Base-by-base conservation (phyloP, 371 early-diverging fungal species). In the Mortierella sp. region DNA sequence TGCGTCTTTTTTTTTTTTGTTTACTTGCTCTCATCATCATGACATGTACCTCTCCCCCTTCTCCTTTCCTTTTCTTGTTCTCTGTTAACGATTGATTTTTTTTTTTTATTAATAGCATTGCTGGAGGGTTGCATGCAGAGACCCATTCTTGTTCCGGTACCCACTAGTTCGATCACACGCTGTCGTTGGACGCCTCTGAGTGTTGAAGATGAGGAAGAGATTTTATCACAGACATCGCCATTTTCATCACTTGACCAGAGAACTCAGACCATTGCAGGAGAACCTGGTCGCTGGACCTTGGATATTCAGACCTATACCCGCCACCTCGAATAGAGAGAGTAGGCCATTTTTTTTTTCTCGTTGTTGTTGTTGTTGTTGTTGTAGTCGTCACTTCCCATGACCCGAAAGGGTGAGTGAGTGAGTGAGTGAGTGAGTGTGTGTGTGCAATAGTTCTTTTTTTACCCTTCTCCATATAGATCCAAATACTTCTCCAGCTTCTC, bases 141-240 rank as follows among this genome's bases (percentile, higher is more conserved):
- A 9, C 80, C 80, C 0, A 59, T 63, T 2, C 67, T 79, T 2
- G 73, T 79, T 4, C 80, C 80, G 14, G 70, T 79, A 2, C 70
- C 70, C 25, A 66, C 68, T 30, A 66, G 73, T 61, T 79, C 80
- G 19, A 79, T 79, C 64, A 70, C 80, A 2, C 80, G 73, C 25
- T 79, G 80, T 30, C 69, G 63, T 7, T 79, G 80, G 80, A 79
- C 64, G 0, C 62, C 69, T 28, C 21, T 50, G 9, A 53, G 53
- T 19, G 11, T 52, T 25, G 55, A 53, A 15, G 47, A 11, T 19
- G 64, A 29, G 7, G 43, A 43, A 19, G 16, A 19, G 16, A 19
- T 21, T 19, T 19, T 53, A 11, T 16, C 51, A 18, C 51, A 19
- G 9, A 23, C 51, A 6, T 51, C 53, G 11, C 53, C 53, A 26